Base-by-base conservation (phyloP, 495 filamentous ascomycete genomes). In the Friedmanniomyces simplex region DNA sequence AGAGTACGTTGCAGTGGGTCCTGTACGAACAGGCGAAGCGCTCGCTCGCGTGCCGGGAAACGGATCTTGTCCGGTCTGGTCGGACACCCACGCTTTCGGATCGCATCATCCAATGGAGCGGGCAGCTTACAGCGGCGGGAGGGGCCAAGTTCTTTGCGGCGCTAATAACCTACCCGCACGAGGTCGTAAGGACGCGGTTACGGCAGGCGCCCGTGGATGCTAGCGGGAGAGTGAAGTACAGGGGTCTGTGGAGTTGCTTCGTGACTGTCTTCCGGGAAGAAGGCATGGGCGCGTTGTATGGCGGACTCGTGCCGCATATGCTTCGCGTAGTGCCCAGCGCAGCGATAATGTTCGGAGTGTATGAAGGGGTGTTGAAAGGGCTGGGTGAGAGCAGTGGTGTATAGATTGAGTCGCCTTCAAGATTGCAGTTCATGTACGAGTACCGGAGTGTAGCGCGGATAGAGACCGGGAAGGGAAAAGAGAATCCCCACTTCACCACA, bases 341-440 rank as follows among this genome's bases (percentile, higher is more conserved):
- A 13, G 86, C 86, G 51, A 91, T 95, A 67, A 95, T 91, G 77
- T 91, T 95, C 64, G 88, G 88, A 57, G 90, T 89, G 69, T 95
- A 95, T 69, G 89, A 95, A 69, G 82, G 79, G 28, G 87, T 93
- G 57, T 72, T 95, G 50, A 79, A 65, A 48, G 53, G 66, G 24
- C 50, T 73, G 18, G 71, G 71, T 10, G 63, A 65, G 49, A 66
- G 60, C 18, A 63, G 60, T 37, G 62, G 60, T 16, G 63, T 72
- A 8, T 73, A 57, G 58, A 32, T 10, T 32, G 28, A n/a, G n/a
- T n/a, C n/a, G n/a, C n/a, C n/a, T n/a, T n/a, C n/a, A n/a, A n/a
- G n/a, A n/a, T 32, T 32, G 28, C 10, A 32, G 4, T 4, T 32
- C 4, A 10, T 10, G 28, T 4, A 32, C 10, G 28, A 32, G 28